phyloP scores from a whole-genome alignment of 176 grass and related monocot genomes.

The Bothriochloa decipiens region DNA sequence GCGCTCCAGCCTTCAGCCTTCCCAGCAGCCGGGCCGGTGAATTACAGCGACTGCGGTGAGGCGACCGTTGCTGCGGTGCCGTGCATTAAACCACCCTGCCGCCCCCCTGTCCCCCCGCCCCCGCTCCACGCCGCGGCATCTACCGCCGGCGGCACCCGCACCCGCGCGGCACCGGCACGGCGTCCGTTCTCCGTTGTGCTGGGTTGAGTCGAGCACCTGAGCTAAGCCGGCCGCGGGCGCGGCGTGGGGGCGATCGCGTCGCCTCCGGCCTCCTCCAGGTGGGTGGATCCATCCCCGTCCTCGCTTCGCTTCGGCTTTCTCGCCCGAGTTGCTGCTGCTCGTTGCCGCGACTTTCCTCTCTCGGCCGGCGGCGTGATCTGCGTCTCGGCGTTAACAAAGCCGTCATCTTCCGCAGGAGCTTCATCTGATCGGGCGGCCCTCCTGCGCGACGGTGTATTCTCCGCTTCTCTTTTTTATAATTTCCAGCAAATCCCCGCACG shows the following conservation, averaged over 20 bases:
- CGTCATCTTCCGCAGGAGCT: constrained; percentile 26
- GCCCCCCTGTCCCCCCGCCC: background rate
- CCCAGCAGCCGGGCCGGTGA: constrained; percentile 2
- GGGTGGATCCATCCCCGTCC: background rate
- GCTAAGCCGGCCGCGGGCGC: background rate
- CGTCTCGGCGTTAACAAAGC: background rate
- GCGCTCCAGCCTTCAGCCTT: background rate
- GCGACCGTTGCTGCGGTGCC: constrained; percentile 48
- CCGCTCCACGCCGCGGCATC: background rate
- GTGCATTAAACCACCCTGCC: constrained; percentile 17
- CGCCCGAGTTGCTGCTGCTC: background rate
- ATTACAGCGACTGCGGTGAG: constrained; percentile 30
- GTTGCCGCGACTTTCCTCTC: background rate
- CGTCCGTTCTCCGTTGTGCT: background rate
- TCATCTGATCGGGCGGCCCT: background rate
- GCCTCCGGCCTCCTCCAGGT: constrained; percentile 22
- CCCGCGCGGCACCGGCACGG: background rate
- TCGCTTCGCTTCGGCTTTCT: background rate
- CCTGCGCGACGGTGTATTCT: background rate
- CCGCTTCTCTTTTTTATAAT: background rate
- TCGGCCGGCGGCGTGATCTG: constrained; percentile 20
- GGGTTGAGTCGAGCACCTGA: background rate
- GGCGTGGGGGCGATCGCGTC: background rate
- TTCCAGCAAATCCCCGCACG: background rate
- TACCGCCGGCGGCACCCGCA: background rate